Evolutionary conservation across 1,139 yeast species (phyloP).

Genomic region (Sugiyamaella grinbergsii): DNA sequence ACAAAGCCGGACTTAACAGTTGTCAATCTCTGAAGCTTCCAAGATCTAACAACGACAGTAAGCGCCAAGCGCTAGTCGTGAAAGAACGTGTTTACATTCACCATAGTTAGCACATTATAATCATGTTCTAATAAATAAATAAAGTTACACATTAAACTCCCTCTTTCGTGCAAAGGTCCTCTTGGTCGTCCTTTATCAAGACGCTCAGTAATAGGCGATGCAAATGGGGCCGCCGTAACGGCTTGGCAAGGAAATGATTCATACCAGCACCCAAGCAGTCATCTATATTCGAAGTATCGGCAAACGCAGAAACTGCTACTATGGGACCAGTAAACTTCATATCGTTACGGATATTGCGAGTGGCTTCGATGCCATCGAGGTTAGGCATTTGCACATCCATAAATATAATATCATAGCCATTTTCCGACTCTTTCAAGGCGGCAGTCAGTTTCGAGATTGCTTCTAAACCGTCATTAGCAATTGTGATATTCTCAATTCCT

Average conservation of each 20-base stretch:
- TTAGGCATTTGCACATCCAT: conserved; percentile 99
- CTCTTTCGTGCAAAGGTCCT: conserved; percentile 3
- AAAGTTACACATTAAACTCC: conserved; percentile 1
- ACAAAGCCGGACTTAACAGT: too few species aligned
- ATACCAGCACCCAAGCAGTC: conserved; percentile 85
- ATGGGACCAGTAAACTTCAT: conserved; percentile 67
- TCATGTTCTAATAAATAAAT: neutral
- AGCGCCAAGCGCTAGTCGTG: too few species aligned
- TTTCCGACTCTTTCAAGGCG: conserved; percentile 45
- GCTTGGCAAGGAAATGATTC: conserved; percentile 88
- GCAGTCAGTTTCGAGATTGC: conserved; percentile 64
- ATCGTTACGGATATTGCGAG: conserved; percentile 65
- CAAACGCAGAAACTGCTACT: conserved; percentile 93
- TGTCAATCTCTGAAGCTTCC: too few species aligned
- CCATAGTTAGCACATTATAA: neutral
- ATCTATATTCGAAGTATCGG: conserved; percentile 85
- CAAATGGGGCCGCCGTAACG: conserved; percentile 44
- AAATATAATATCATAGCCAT: conserved; percentile 65
- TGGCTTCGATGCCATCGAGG: conserved; percentile 84
- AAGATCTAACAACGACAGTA: too few species aligned
- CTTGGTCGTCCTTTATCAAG: conserved; percentile 20
- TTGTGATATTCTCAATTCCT: conserved; percentile 67
- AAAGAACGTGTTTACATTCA: too few species aligned
- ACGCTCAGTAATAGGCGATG: conserved; percentile 29
- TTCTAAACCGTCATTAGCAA: conserved; percentile 91